These are phyloP conservation scores for Mercurialis annua DNA, from an alignment of 345 rosid species.

Conservation along the genomic window DNA sequence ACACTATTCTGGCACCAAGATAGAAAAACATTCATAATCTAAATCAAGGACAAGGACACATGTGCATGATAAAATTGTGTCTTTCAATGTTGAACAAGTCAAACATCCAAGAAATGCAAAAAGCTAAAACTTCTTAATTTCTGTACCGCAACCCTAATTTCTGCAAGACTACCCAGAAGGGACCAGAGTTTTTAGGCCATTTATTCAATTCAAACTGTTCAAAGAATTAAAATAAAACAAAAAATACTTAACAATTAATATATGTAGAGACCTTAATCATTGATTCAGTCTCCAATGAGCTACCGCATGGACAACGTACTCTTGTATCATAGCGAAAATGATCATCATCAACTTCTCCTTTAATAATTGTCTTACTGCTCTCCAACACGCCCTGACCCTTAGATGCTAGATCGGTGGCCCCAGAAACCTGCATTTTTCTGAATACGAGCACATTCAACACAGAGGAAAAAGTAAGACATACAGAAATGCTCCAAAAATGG, in stretches of 20 bases:
- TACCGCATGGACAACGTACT: conserved; percentile 95
- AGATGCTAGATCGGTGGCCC: conserved; percentile 83
- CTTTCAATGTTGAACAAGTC: neutral
- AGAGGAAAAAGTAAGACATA: conserved; percentile 13
- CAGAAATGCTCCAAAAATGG: neutral
- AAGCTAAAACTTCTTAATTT: neutral
- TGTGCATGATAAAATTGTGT: neutral
- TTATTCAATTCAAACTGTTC: neutral
- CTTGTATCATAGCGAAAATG: conserved; percentile 46
- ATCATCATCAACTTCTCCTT: conserved; percentile 66
- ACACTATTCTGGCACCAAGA: neutral
- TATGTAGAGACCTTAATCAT: conserved; percentile 59
- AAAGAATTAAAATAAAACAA: neutral
- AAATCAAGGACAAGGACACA: neutral
- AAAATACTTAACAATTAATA: neutral
- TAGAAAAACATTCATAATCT: too few species aligned
- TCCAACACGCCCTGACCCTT: conserved; percentile 67
- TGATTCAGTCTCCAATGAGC: conserved; percentile 59
- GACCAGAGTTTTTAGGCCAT: neutral
- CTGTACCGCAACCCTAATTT: neutral
- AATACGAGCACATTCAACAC: conserved; percentile 17
- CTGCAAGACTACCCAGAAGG: neutral
- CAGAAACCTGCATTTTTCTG: conserved; percentile 94
- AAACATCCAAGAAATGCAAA: neutral
- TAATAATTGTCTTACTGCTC: conserved; percentile 54